Conservation (phyloP, 805 yeast species). For the Kodamaea neixiangensis region DNA sequence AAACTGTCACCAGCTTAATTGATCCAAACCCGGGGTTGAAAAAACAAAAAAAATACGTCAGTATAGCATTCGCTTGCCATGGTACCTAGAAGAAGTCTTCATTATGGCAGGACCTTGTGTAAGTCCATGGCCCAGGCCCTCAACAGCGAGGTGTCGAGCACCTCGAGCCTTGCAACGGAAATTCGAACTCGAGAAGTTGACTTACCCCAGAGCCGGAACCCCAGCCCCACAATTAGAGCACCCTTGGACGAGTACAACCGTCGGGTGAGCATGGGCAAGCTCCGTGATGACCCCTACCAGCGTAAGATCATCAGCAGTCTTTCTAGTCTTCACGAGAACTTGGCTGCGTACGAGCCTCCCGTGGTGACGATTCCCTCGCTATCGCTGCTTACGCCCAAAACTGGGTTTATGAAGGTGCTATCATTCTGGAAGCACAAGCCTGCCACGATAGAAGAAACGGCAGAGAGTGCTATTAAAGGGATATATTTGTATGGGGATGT, state of each 20-base stretch:
- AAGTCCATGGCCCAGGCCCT: neutral
- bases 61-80: neutral
- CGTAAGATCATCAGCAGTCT: constrained; percentile 67
- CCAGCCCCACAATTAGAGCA: constrained; percentile 18
- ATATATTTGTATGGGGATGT: constrained; percentile 95
- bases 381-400: constrained; percentile 50
- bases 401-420: constrained; percentile 26
- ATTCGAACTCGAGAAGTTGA: neutral
- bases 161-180: neutral
- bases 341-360: constrained; percentile 64
- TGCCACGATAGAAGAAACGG: constrained; percentile 13
- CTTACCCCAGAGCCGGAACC: constrained; percentile 1
- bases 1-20: neutral
- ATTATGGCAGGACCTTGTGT: neutral
- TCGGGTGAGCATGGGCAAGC: constrained; percentile 48
- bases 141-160: neutral
- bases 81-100: constrained; percentile 4
- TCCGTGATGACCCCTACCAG: constrained; percentile 79
- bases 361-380: constrained; percentile 54
- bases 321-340: constrained; percentile 56
- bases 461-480: constrained; percentile 60
- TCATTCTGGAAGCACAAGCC: constrained; percentile 7
- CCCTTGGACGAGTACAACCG: constrained; percentile 56
- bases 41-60: constrained; percentile 4
- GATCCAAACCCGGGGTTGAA: constrained; percentile 7